Percentiles rank a stretch among this genome's conserved stretches.
phyloP scores from a whole-genome alignment of 345 rosid genomes.

The Bruguiera gymnorhiza region DNA sequence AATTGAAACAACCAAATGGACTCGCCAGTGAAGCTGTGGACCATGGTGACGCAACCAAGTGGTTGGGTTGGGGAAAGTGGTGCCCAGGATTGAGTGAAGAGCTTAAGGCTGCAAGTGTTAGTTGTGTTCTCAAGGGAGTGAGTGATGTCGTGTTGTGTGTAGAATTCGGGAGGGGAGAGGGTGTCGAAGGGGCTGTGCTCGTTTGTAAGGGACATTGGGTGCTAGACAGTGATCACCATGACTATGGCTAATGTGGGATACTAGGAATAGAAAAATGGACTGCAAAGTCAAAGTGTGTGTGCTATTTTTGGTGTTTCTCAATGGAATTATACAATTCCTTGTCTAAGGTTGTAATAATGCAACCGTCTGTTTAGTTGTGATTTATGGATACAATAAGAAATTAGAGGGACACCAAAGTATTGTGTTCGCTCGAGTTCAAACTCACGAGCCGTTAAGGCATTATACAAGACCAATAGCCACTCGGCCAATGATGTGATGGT shows the following conservation, averaged over 20 bases:
- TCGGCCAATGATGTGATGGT: too few relatives aligned
- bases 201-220: slow-evolving; percentile 69
- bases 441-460: too few relatives aligned
- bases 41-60: slow-evolving; percentile 62
- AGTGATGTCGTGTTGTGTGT: slow-evolving; percentile 60
- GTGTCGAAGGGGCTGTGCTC: slow-evolving; percentile 62
- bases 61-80: slow-evolving; percentile 51
- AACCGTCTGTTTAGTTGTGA: too few relatives aligned
- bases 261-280: too few relatives aligned
- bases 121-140: slow-evolving; percentile 71
- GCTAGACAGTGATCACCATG: slow-evolving; percentile 36
- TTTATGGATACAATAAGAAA: too few relatives aligned
- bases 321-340: too few relatives aligned
- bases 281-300: too few relatives aligned
- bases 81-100: slow-evolving; percentile 87
- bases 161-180: slow-evolving; percentile 62
- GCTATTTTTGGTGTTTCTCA: too few relatives aligned
- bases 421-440: too few relatives aligned
- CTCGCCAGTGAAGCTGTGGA: slow-evolving; percentile 93
- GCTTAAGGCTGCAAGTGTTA: slow-evolving; percentile 65
- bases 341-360: too few relatives aligned
- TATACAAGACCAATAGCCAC: too few relatives aligned
- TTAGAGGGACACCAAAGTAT: too few relatives aligned
- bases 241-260: neutral
- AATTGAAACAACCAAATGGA: slow-evolving; percentile 74